phyloP scores from a whole-genome alignment of 2,329 filamentous ascomycete species.

The Capronia americana region DNA sequence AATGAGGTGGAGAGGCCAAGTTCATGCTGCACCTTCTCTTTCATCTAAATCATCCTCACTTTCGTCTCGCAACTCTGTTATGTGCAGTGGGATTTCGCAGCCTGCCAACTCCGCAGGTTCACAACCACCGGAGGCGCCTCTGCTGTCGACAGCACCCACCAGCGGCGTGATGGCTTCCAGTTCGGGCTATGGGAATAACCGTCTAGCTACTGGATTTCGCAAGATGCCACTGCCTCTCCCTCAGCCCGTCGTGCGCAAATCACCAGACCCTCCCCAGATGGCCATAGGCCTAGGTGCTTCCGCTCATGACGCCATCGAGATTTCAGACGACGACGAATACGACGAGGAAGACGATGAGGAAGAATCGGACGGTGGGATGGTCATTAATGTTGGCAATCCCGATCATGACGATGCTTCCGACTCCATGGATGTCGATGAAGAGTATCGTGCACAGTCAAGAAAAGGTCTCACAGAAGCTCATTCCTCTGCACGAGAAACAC shows the following conservation, averaged over 20 bases:
- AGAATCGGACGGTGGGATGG: constrained; percentile 47
- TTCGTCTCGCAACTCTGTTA: constrained; percentile 3
- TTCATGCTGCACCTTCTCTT: constrained; percentile 11
- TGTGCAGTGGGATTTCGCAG: constrained; percentile 19
- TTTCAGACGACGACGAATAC: constrained; percentile 40
- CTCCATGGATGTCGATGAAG: constrained; percentile 21
- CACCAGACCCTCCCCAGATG: neutral
- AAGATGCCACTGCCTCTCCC: constrained; percentile 23
- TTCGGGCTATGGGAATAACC: constrained; percentile 36
- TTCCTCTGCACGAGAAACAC: constrained; percentile 9
- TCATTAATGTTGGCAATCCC: constrained; percentile 48
- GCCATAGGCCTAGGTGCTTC: constrained; percentile 18
- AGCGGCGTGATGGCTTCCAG: neutral
- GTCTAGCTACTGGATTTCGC: constrained; percentile 36
- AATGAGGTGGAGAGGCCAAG: constrained; percentile 26
- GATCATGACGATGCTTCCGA: constrained; percentile 31
- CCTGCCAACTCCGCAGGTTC: neutral
- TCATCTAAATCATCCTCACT: constrained; percentile 2
- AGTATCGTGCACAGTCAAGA: constrained; percentile 4
- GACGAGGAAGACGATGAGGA: constrained; percentile 32
- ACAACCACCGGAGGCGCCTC: constrained; percentile 6
- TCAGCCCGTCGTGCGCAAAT: neutral
- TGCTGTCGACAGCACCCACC: neutral
- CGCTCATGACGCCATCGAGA: constrained; percentile 37
- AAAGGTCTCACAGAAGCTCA: neutral